phyloP scores from a whole-genome alignment of 176 grass and related monocot genomes.

The Oryza coarctata region DNA sequence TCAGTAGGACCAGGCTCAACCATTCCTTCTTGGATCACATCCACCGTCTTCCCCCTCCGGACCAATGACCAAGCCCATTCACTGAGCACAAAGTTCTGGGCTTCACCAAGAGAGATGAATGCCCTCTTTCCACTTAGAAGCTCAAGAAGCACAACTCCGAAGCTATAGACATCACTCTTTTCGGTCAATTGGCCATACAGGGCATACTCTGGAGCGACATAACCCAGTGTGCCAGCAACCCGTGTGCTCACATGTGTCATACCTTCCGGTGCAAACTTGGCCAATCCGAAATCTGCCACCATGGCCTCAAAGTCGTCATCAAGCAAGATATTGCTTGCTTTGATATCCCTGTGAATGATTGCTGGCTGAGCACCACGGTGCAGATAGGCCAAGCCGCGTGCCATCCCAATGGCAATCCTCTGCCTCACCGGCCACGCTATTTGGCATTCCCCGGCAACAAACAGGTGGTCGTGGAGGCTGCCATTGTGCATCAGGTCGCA shows the following conservation, averaged over 20 bases:
- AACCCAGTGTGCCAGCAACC: conserved; percentile 83
- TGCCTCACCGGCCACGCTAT: conserved; percentile 71
- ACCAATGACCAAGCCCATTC: conserved; percentile 97
- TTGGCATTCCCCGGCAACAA: conserved; percentile 37
- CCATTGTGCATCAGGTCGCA: conserved; percentile 93
- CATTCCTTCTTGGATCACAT: conserved; percentile 90
- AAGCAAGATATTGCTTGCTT: conserved; percentile 83
- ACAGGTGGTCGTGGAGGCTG: conserved; percentile 89
- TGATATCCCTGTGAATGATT: conserved; percentile 99
- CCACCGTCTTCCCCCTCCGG: conserved; percentile 47
- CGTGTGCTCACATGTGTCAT: conserved; percentile 93
- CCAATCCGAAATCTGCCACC: conserved; percentile 92
- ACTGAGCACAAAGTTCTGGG: conserved; percentile 67
- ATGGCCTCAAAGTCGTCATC: conserved; percentile 78
- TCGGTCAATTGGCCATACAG: conserved; percentile 94
- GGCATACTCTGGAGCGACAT: conserved; percentile 87
- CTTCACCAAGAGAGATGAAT: conserved; percentile 70
- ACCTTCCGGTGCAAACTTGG: conserved; percentile 87
- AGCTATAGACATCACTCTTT: conserved; percentile 93
- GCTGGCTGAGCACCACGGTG: conserved; percentile 60
- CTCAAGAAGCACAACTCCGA: conserved; percentile 86
- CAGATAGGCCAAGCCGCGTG: conserved; percentile 72
- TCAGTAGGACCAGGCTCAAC: conserved; percentile 56
- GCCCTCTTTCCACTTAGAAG: conserved; percentile 83
- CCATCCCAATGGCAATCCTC: conserved; percentile 77